These are phyloP conservation scores for Brassica juncea DNA, from an alignment of 345 rosid genomes.

Conservation along the genomic window DNA sequence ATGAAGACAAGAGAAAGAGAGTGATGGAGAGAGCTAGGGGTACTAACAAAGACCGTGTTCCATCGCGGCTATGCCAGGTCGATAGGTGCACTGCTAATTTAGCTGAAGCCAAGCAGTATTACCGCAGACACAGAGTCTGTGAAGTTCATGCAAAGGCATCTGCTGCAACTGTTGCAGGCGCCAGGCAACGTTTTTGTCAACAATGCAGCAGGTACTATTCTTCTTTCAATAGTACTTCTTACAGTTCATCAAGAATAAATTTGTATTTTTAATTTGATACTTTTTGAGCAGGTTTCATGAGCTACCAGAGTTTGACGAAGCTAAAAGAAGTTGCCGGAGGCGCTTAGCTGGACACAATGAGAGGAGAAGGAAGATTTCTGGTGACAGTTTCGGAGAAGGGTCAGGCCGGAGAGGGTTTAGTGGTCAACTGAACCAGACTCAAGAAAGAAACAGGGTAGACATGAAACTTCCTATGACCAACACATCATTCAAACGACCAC, in stretches of 20 bases:
- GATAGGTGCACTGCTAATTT: conserved; percentile 67
- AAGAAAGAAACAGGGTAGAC: conserved; percentile 35
- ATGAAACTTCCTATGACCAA: conserved; percentile 31
- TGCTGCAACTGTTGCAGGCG: conserved; percentile 55
- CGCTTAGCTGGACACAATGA: conserved; percentile 88
- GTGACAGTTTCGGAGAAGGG: conserved; percentile 58
- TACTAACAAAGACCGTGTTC: conserved; percentile 29
- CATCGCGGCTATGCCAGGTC: conserved; percentile 63
- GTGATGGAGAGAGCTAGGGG: conserved; percentile 28
- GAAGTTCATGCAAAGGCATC: conserved; percentile 81
- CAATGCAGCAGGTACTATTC: conserved; percentile 87
- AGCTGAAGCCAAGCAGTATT: conserved; percentile 67
- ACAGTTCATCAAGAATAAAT: not conserved
- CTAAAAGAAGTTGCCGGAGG: conserved; percentile 88
- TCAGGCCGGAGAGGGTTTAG: conserved; percentile 52
- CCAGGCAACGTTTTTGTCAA: conserved; percentile 79
- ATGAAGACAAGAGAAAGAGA: conserved; percentile 41
- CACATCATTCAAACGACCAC: conserved; percentile 38
- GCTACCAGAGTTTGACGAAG: conserved; percentile 77
- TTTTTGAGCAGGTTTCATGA: conserved; percentile 63
- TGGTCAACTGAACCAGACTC: conserved; percentile 29
- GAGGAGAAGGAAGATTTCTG: conserved; percentile 69
- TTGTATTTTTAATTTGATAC: not conserved
- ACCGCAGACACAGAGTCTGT: conserved; percentile 84
- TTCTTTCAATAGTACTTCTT: conserved; percentile 5